Base-by-base conservation (phyloP, 2,329 filamentous ascomycete species). In the Claviceps paspali region DNA sequence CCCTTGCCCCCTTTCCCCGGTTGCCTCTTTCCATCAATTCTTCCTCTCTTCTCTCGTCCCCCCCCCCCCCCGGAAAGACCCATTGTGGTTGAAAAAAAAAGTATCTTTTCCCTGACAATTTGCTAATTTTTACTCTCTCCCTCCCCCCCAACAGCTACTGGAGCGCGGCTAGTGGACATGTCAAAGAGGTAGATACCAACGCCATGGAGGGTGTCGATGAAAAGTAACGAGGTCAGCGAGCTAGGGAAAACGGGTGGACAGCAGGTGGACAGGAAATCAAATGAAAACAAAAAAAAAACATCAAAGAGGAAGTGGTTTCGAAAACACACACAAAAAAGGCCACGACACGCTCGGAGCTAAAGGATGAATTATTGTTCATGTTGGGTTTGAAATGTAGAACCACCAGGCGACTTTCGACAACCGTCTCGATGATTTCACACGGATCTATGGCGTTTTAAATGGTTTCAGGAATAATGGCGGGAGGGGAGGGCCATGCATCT, bases 151-250 rank as follows among this genome's bases (percentile, higher is more conserved):
- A 31, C 18, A 73, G 68, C 18, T 74, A 79, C 58, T 81, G 76
- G 75, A 73, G 61, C 48, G 62, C 75, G 3, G 66, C 70, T n/a
- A 65, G 55, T 17, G 65, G 64, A 22, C 60, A 74, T 44, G 71
- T 80, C 45, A 80, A 69, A 5, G 70, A 77, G 50, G 61, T 67
- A 21, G 56, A 63, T 39, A 44, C 52, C 15, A 47, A 53, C 34
- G 55, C 56, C 24, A 62, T 63, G 49, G 58, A 61, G n/a, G 57
- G 51, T 2, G 50, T 56, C 21, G 50, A 52, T n/a, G 46, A 45
- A 17, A 45, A 49, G 9, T 40, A 41, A 46, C 29, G 39, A 41
- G 28, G 27, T 28, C 35, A 33, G 27, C 6, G 26, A 21, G 17
- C 21, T 14, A 17, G 23, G 19, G n/a, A 10, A 6, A n/a, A 27